These are phyloP conservation scores for Hepatocystis sp. DNA, from an alignment of 169 alveolate species.

Conservation along the genomic window DNA sequence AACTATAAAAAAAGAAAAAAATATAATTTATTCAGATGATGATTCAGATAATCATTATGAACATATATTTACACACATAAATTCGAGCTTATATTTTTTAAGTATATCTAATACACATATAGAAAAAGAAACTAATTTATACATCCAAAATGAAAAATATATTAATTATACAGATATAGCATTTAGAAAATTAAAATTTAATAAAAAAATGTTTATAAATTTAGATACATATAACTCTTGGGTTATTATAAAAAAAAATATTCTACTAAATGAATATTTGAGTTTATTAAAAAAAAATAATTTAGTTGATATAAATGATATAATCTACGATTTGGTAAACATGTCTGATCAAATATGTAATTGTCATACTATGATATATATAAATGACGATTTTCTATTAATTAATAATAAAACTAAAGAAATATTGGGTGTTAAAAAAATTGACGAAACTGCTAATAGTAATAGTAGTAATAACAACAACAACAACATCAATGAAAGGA, in stretches of 20 bases:
- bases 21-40: slow-evolving; percentile 52
- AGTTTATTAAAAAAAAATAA: slow-evolving; percentile 24
- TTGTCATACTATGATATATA: slow-evolving; percentile 43
- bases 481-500: no score
- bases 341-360: slow-evolving; percentile 9
- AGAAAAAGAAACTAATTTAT: slow-evolving; percentile 50
- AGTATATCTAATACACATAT: slow-evolving; percentile 72
- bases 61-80: slow-evolving; percentile 61
- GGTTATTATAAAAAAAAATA: slow-evolving; percentile 47
- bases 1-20: slow-evolving; percentile 6
- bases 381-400: slow-evolving; percentile 37
- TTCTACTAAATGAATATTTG: slow-evolving; percentile 38
- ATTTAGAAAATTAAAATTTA: slow-evolving; percentile 50
- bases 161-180: slow-evolving; percentile 30
- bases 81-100: slow-evolving; percentile 44
- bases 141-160: slow-evolving; percentile 61
- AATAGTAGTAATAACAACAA: not conserved
- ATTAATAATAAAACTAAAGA: slow-evolving; percentile 67
- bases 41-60: slow-evolving; percentile 73
- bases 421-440: slow-evolving; percentile 38
- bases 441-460: not conserved
- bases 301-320: slow-evolving; percentile 55
- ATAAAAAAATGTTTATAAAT: slow-evolving; percentile 30
- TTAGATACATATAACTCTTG: slow-evolving; percentile 60
- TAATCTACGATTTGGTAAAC: slow-evolving; percentile 35